Percentiles rank a stretch among this genome's conserved stretches.
phyloP scores from a whole-genome alignment of 768 basidiomycete species.

The Tulasnella sp. region DNA sequence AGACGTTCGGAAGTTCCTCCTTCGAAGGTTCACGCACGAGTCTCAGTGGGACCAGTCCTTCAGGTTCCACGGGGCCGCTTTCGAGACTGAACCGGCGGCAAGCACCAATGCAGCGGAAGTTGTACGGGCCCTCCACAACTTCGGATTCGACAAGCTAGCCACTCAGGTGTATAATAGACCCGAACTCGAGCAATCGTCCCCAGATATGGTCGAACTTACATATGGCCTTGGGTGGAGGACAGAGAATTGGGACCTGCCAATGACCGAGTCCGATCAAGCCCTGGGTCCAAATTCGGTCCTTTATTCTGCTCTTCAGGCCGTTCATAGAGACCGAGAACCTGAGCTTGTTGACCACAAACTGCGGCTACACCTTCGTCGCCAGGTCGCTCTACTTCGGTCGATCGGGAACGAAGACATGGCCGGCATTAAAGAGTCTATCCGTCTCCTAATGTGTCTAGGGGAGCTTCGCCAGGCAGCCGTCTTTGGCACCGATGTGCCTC shows the following conservation, averaged over 20 bases:
- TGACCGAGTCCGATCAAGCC: conserved; percentile 40
- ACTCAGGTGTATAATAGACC: conserved; percentile 48
- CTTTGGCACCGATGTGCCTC: neutral
- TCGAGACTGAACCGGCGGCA: conserved; percentile 56
- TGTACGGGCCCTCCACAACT: conserved; percentile 75
- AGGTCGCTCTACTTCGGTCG: conserved; percentile 58
- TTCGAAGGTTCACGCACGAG: conserved; percentile 88
- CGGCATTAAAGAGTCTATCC: conserved; percentile 63
- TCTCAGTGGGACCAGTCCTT: conserved; percentile 90
- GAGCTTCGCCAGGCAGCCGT: conserved; percentile 47
- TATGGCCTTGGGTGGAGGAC: conserved; percentile 92
- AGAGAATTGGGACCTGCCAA: conserved; percentile 90
- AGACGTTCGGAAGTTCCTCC: conserved; percentile 73
- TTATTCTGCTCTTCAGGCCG: conserved; percentile 72
- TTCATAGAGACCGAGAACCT: conserved; percentile 72
- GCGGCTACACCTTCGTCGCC: conserved; percentile 49
- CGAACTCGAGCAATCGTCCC: neutral
- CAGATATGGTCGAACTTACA: conserved; percentile 43
- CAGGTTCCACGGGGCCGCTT: conserved; percentile 77
- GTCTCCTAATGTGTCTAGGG: conserved; percentile 73
- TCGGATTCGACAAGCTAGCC: conserved; percentile 89
- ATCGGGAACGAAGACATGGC: conserved; percentile 76
- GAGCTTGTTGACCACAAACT: conserved; percentile 48
- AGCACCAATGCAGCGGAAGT: conserved; percentile 57
- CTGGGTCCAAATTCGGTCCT: conserved; percentile 44